Percentiles rank a stretch among this genome's conserved stretches.
These are phyloP conservation scores for Aspergillus brasiliensis DNA, from an alignment of 2,329 filamentous ascomycete species.

Conservation along the genomic window DNA sequence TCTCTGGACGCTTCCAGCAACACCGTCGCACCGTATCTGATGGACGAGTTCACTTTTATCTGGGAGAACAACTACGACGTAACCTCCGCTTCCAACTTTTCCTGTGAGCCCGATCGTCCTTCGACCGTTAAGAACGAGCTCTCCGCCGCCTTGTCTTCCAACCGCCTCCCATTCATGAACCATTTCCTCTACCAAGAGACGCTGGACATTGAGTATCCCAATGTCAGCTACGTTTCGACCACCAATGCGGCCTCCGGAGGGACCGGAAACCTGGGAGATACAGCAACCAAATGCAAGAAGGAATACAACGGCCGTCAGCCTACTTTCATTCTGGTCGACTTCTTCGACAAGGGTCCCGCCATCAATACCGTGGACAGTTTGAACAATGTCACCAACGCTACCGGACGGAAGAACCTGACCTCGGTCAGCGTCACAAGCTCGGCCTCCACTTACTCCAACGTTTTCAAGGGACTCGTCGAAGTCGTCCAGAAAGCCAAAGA, in stretches of 20 bases:
- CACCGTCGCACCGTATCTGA: constrained; percentile 44
- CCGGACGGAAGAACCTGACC: constrained; percentile 45
- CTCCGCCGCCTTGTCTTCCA: constrained; percentile 55
- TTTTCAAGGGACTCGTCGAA: constrained; percentile 42
- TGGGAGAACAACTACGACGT: constrained; percentile 76
- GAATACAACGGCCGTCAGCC: constrained; percentile 63
- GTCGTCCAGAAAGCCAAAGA: constrained; percentile 40
- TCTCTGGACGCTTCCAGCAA: constrained; percentile 41
- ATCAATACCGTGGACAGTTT: constrained; percentile 69
- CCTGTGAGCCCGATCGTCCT: constrained; percentile 71
- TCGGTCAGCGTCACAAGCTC: constrained; percentile 28
- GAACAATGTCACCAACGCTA: constrained; percentile 57
- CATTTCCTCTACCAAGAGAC: constrained; percentile 70
- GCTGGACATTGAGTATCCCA: constrained; percentile 61
- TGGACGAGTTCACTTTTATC: constrained; percentile 51
- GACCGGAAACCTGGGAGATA: constrained; percentile 54
- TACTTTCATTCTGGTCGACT: constrained; percentile 78
- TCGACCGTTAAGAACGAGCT: constrained; percentile 51
- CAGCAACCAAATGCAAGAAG: constrained; percentile 55
- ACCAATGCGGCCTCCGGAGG: constrained; percentile 67
- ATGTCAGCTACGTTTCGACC: constrained; percentile 59
- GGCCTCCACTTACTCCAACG: constrained; percentile 34
- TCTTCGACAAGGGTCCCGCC: constrained; percentile 72
- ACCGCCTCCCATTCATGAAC: constrained; percentile 73
- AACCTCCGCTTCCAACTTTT: constrained; percentile 64